phyloP scores from a whole-genome alignment of 2,329 filamentous ascomycete species.

The Venturiaceae sp. region DNA sequence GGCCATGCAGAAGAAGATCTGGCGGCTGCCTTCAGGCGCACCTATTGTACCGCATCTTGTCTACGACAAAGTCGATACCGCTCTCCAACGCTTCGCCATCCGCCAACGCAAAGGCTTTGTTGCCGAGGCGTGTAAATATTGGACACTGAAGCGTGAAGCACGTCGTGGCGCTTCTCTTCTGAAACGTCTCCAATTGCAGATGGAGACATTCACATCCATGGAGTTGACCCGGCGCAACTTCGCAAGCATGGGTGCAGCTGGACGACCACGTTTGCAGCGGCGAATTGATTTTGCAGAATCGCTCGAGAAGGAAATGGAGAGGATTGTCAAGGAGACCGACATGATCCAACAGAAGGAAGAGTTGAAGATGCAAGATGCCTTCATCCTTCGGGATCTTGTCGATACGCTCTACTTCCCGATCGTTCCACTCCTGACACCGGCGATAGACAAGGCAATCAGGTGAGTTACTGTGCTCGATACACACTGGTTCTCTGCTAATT shows the following conservation, averaged over 20 bases:
- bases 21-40: conserved; percentile 90
- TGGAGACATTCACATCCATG: conserved; percentile 96
- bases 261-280: conserved; percentile 64
- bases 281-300: conserved; percentile 81
- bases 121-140: conserved; percentile 89
- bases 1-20: conserved; percentile 55
- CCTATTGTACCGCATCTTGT: conserved; percentile 88
- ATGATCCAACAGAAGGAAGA: conserved; percentile 66
- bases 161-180: conserved; percentile 82
- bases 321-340: conserved; percentile 60
- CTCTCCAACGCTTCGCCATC: conserved; percentile 72
- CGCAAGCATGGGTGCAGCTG: conserved; percentile 82
- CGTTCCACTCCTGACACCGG: conserved; percentile 62
- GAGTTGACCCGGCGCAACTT: conserved; percentile 94
- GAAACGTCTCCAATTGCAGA: conserved; percentile 85
- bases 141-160: conserved; percentile 93
- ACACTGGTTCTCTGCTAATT: conserved; percentile 28
- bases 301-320: conserved; percentile 66
- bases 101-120: conserved; percentile 87
- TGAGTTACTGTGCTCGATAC: conserved; percentile 39
- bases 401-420: conserved; percentile 91
- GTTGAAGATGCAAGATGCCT: conserved; percentile 65
- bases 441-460: conserved; percentile 71
- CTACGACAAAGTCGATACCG: conserved; percentile 74
- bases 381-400: conserved; percentile 68